Base-by-base conservation (phyloP, 2,329 filamentous ascomycete species). In the Drechslerella coelobrocha region DNA sequence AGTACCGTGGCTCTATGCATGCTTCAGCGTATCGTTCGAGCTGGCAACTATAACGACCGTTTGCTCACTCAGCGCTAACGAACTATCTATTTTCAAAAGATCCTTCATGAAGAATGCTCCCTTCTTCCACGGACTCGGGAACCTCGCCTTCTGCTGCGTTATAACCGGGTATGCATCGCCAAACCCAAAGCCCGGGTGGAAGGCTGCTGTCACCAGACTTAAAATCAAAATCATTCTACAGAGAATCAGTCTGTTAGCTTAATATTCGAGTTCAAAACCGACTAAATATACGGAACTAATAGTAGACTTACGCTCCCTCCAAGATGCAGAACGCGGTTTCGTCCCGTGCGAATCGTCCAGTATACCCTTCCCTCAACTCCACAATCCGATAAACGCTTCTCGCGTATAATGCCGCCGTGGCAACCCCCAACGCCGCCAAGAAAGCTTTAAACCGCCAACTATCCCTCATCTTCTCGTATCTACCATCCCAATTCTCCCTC, bases 281-380 rank as follows among this genome's bases (percentile, higher is more conserved):
- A 39, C 31, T 8, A 34, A 4, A 29, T 7, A 39, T 7, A 39
- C 14, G 17, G 41, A 2, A 29, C 6, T 8, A n/a, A 24, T 10
- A 23, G 23, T 12, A 10, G 26, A 63, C 66, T 59, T 57, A 72
- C 68, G 81, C 79, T 45, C 84, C 83, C 79, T 87, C 85, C 61
- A 87, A 82, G 14, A 78, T 83, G 69, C 86, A 81, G 76, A 87
- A 87, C 65, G 84, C 78, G 51, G 78, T 78, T 78, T 87, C 81
- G 37, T 83, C 77, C 37, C 76, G 78, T 75, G 87, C 87, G 74
- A 89, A 77, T 37, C 81, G 78, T 0, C 86, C 86, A 1, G 76
- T 78, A 83, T 86, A 90, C 0, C 88, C 87, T 54, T 83, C 81
- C 73, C 83, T 84, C 71, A 90, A 79, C 80, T 90, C 87, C 0